phyloP scores from a whole-genome alignment of 768 basidiomycete genomes.

The Lactarius vividus region DNA sequence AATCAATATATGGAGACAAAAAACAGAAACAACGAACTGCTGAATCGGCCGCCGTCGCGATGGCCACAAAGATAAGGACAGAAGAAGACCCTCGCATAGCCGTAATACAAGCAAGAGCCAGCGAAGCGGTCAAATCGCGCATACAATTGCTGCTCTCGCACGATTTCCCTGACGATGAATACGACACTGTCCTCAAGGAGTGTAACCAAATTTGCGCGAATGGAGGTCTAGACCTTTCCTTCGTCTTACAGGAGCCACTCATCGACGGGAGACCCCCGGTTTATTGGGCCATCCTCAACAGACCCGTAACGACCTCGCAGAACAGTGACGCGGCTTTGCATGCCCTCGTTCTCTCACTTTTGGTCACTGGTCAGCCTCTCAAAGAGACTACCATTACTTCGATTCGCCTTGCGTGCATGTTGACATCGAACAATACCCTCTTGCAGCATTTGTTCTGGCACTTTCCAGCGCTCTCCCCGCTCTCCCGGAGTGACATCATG shows the following conservation, averaged over 20 bases:
- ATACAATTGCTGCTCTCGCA: conserved; percentile 37
- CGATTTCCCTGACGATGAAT: conserved; percentile 30
- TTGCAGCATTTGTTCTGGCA: conserved; percentile 56
- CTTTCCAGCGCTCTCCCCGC: conserved; percentile 49
- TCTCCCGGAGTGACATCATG: conserved; percentile 51
- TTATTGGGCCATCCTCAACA: conserved; percentile 71
- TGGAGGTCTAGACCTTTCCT: conserved; percentile 49
- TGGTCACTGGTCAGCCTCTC: conserved; percentile 43
- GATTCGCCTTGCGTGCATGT: conserved; percentile 62
- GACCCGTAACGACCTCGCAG: conserved; percentile 31
- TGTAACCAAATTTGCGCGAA: conserved; percentile 58
- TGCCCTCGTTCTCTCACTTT: conserved; percentile 48
- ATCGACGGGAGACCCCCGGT: conserved; percentile 65
- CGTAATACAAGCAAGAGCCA: background rate
- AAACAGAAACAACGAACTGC: background rate
- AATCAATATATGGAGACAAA: background rate
- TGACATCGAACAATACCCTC: conserved; percentile 56
- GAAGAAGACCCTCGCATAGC: background rate
- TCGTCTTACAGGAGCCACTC: conserved; percentile 56
- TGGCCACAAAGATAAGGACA: background rate
- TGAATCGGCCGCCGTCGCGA: background rate
- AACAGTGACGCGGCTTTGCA: conserved; percentile 20
- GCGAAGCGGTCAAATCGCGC: conserved; percentile 3
- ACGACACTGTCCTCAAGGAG: conserved; percentile 49
- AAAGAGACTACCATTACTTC: conserved; percentile 39